These are phyloP conservation scores for Eucalyptus paniculata DNA, from an alignment of 345 rosid species.

Conservation along the genomic window DNA sequence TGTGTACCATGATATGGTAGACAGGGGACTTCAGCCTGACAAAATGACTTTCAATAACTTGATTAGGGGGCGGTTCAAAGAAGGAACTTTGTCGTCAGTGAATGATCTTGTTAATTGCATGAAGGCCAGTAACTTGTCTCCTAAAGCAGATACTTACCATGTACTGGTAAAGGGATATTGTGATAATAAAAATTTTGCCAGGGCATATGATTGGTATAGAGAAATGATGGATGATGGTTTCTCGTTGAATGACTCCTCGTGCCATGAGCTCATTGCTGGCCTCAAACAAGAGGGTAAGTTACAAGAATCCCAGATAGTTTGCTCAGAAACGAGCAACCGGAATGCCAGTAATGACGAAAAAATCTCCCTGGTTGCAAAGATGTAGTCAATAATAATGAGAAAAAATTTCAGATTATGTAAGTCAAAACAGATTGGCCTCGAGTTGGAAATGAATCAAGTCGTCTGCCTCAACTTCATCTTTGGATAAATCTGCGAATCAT, in stretches of 20 bases:
- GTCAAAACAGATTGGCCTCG: background rate
- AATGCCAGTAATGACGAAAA: background rate
- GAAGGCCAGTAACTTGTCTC: slow-evolving; percentile 34
- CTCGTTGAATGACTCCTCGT: slow-evolving; percentile 9
- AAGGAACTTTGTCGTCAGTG: slow-evolving; percentile 25
- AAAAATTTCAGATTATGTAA: background rate
- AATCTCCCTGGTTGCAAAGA: background rate
- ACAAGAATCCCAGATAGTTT: slow-evolving; percentile 35
- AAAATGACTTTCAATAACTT: slow-evolving; percentile 56
- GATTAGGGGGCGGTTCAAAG: slow-evolving; percentile 41
- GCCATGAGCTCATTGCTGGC: slow-evolving; percentile 36
- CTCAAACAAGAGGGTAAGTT: slow-evolving; percentile 44
- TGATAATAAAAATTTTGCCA: slow-evolving; percentile 28
- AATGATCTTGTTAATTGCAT: slow-evolving; percentile 33
- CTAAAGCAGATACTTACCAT: slow-evolving; percentile 60
- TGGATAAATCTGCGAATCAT: background rate
- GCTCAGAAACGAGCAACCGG: slow-evolving; percentile 26
- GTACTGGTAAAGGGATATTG: slow-evolving; percentile 52
- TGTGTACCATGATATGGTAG: slow-evolving; percentile 41
- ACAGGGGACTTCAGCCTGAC: slow-evolving; percentile 33
- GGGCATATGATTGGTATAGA: slow-evolving; percentile 62
- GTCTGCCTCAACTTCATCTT: background rate
- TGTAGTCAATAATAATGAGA: background rate
- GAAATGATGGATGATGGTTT: slow-evolving; percentile 56
- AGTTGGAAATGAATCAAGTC: background rate